Evolutionary conservation across 208 protist species (phyloP), one percentile per base, ranked within the genome.

Genomic region (Tritrichomonas foetus): DNA sequence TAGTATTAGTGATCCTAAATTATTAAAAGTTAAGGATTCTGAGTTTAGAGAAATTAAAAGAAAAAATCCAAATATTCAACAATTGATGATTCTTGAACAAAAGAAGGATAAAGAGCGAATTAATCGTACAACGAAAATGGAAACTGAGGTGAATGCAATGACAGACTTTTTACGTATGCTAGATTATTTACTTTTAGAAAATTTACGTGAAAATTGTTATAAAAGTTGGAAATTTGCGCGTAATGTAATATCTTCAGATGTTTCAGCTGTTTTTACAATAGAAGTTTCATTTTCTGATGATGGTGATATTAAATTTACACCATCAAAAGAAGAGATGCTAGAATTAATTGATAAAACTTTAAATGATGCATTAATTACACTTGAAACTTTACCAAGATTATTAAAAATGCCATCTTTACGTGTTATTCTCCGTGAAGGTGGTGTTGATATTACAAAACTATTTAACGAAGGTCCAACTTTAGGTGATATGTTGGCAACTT

Each of bases 241-340:
- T 3, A 57, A 57, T n/a, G 57, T 61, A 39, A 57, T 89, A 13
- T 61, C 16, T 89, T 33, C 33, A 53, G 78, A 89, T n/a, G 27
- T 47, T 16, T 89, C 78, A 57, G 33, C 78, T 33, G 57, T 89
- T 61, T 89, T 89, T 89, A 49, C 27, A n/a, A 49, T 47, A 39
- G 78, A 89, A 57, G 78, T 89, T 89, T 89, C 20, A 9, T 89
- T 89, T 50, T n/a, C 33, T 89, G 78, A 89, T 39, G 47, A 89
- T 53, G 78, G 78, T 14, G 44, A 89, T n/a, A 20, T 57, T 30
- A n/a, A 14, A 57, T 89, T 61, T 57, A 89, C 44, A 33, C 78
- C 78, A 57, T 39, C 13, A 33, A 33, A 44, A 2, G 78, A 89
- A 33, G 47, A n/a, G 39, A 20, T 89, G 13, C 0, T 89, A 5